Evolutionary conservation across 805 yeast genomes (phyloP).

Genomic region (Pichia insulana): DNA sequence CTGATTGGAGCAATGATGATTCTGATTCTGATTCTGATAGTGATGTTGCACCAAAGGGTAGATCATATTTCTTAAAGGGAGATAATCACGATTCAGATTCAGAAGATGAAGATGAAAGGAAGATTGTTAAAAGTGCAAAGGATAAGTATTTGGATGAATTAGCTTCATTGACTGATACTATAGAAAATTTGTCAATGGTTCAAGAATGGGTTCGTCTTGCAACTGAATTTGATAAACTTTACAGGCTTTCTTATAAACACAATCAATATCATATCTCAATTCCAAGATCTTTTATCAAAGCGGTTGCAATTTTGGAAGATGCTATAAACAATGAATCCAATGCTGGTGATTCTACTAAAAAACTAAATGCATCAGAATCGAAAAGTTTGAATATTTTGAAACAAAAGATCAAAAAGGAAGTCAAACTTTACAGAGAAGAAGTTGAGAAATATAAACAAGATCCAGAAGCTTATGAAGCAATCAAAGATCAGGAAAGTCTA

Average conservation of each 20-base stretch:
- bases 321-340: slow-evolving; percentile 42
- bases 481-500: slow-evolving; percentile 16
- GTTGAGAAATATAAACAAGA: slow-evolving; percentile 52
- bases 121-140: slow-evolving; percentile 86
- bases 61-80: slow-evolving; percentile 47
- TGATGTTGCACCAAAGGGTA: slow-evolving; percentile 40
- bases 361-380: slow-evolving; percentile 72
- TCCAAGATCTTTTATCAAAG: slow-evolving; percentile 64
- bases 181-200: slow-evolving; percentile 59
- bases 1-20: slow-evolving; percentile 28
- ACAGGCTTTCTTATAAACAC: slow-evolving; percentile 56
- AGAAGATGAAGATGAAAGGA: slow-evolving; percentile 54
- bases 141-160: slow-evolving; percentile 89
- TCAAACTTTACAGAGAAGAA: slow-evolving; percentile 57
- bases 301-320: slow-evolving; percentile 66
- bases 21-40: slow-evolving; percentile 36
- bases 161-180: slow-evolving; percentile 51
- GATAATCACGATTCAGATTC: slow-evolving; percentile 31
- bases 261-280: slow-evolving; percentile 67
- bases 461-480: slow-evolving; percentile 68
- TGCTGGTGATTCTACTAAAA: slow-evolving; percentile 47
- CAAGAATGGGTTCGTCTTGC: slow-evolving; percentile 75
- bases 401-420: slow-evolving; percentile 79
- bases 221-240: slow-evolving; percentile 69
- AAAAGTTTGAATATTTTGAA: slow-evolving; percentile 79